These are phyloP conservation scores for Trichophyton benhamiae DNA, from an alignment of 2,329 filamentous ascomycete genomes.

Conservation along the genomic window DNA sequence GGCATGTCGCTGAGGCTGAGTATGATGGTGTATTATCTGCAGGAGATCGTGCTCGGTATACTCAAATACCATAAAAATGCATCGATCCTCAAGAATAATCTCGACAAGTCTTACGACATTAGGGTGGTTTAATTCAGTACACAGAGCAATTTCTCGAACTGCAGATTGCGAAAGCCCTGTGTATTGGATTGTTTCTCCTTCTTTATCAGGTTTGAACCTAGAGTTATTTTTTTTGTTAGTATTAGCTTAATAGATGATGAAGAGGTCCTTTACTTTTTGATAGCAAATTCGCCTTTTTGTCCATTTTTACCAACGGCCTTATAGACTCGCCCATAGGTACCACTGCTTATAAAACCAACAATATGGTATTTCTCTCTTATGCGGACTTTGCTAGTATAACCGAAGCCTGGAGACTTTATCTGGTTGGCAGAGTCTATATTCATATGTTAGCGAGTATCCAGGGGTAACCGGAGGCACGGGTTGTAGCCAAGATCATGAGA, in stretches of 20 bases:
- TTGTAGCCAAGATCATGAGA: no score
- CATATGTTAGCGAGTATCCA: background rate
- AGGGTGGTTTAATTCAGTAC: conserved; percentile 74
- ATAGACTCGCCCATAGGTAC: conserved; percentile 96
- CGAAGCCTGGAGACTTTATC: conserved; percentile 34
- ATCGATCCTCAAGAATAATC: conserved; percentile 96
- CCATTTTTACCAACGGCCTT: conserved; percentile 72
- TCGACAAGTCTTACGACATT: conserved; percentile 88
- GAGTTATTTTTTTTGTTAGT: background rate
- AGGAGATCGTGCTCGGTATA: conserved; percentile 95
- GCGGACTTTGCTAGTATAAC: conserved; percentile 61
- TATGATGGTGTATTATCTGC: conserved; percentile 97
- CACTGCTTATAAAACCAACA: conserved; percentile 94
- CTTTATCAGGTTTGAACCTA: conserved; percentile 91
- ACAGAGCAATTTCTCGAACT: conserved; percentile 93
- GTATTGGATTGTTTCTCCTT: conserved; percentile 87
- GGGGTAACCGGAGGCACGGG: background rate
- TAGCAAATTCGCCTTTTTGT: conserved; percentile 74
- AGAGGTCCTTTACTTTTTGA: conserved; percentile 62
- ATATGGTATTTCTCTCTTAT: conserved; percentile 92
- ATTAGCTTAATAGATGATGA: background rate
- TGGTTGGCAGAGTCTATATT: conserved; percentile 25
- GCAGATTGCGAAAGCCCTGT: conserved; percentile 96
- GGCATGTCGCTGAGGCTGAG: conserved; percentile 70
- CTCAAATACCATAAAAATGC: conserved; percentile 99